Base-by-base conservation (phyloP, 768 basidiomycete species). In the Mycena olivaceomarginata region DNA sequence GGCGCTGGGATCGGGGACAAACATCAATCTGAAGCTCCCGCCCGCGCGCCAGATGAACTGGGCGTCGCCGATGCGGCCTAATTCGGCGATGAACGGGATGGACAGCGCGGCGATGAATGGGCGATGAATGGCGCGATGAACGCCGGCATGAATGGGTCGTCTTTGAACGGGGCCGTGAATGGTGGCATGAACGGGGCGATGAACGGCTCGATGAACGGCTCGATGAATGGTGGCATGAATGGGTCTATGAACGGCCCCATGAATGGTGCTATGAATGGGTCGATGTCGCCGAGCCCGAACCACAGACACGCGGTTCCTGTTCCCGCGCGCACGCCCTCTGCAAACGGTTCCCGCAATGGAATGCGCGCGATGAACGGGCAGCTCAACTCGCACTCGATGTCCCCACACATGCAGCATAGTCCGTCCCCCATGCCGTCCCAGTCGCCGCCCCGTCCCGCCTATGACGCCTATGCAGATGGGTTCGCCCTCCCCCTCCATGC, bases 401-500 rank as follows among this genome's bases (percentile, higher is more conserved):
- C 92, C 15, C 91, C 92, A 6, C 91, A 89, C 74, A 79, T 89
- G 65, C 90, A 89, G 66, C 89, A 90, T 25, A 89, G 85, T 71
- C 86, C 91, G 13, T 87, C 90, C 0, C 89, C 91, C 3, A 83
- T 90, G 70, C 86, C 87, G 12, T 88, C 89, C 39, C 90, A 91
- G 74, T 89, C 91, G 3, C 89, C 91, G 11, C 89, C 91, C 4
- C 89, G 90, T 20, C 85, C 85, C 89, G 22, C 85, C 89, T 18
- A 86, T 90, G 72, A 89, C 90, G 2, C 90, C 91, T 9, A 90
- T 92, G 86, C 86, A 87, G 39, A 89, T 90, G 84, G 85, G 89
- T 41, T 92, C 92, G 2, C 92, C 92, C 18, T 89, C 90, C 45
- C 92, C 92, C 16, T 89, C 90, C 46, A 80, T 92, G 70, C 91